phyloP scores from a whole-genome alignment of 140 eudicot genomes.

The Flaveria floridana region DNA sequence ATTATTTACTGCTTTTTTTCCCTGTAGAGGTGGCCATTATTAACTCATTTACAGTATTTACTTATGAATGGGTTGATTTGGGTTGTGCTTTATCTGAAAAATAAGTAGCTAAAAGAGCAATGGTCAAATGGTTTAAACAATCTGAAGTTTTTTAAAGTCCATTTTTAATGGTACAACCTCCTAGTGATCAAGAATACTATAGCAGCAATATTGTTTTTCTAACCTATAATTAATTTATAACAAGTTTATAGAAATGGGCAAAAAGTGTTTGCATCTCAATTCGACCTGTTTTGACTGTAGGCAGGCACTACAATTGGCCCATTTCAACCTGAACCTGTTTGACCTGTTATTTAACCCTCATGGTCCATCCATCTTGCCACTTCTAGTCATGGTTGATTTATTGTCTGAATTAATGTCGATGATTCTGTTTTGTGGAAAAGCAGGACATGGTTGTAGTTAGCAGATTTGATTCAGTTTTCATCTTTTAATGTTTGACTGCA shows the following conservation, averaged over 20 bases:
- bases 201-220: neutral
- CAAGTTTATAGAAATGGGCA: neutral
- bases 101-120: neutral
- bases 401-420: neutral
- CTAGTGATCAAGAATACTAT: neutral
- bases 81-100: neutral
- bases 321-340: neutral
- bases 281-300: neutral
- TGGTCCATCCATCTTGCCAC: neutral
- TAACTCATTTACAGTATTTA: no score
- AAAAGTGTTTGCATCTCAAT: neutral
- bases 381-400: neutral
- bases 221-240: neutral
- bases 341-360: neutral
- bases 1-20: neutral
- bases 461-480: neutral
- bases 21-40: slow-evolving; percentile 8
- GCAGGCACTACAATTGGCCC: neutral
- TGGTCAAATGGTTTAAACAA: neutral
- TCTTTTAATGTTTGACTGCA: slow-evolving; percentile 23
- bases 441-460: slow-evolving; percentile 4
- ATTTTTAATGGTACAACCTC: neutral
- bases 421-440: neutral
- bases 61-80: neutral
- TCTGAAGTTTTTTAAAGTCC: neutral